These are phyloP conservation scores for Amaranthus palmeri DNA, from an alignment of 148 eudicot species.

Conservation along the genomic window DNA sequence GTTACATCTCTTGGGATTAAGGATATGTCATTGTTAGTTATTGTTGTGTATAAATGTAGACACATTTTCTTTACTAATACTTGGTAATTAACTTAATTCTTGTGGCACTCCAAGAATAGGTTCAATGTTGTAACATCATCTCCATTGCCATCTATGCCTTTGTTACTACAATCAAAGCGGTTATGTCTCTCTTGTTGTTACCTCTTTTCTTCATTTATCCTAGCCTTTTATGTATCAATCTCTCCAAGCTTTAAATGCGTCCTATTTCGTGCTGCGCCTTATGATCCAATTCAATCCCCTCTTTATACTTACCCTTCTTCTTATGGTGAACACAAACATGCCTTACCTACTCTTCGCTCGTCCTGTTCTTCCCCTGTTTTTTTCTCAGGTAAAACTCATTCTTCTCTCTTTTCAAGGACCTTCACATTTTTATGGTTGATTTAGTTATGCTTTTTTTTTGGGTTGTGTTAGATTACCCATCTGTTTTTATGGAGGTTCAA, in stretches of 20 bases:
- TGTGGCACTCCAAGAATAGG: background rate
- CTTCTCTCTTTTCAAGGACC: background rate
- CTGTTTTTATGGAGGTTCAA: conserved; percentile 44
- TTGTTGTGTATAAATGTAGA: no score
- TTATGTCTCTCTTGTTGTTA: conserved; percentile 72
- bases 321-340: conserved; percentile 78
- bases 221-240: conserved; percentile 55
- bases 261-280: conserved; percentile 54
- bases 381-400: conserved; percentile 53
- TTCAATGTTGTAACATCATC: background rate
- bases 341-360: conserved; percentile 70
- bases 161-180: conserved; percentile 63
- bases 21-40: no score
- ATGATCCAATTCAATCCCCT: conserved; percentile 62
- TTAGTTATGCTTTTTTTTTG: conserved; percentile 13
- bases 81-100: no score
- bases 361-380: conserved; percentile 81
- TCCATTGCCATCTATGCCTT: conserved; percentile 25
- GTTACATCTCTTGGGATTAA: no score
- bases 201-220: conserved; percentile 48
- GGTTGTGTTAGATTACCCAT: conserved; percentile 50
- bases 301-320: conserved; percentile 73
- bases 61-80: no score
- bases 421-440: no score
- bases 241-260: conserved; percentile 69